Evolutionary conservation across 352 stramenopile genomes (phyloP).

Genomic region (Phytopythium oedochilum): DNA sequence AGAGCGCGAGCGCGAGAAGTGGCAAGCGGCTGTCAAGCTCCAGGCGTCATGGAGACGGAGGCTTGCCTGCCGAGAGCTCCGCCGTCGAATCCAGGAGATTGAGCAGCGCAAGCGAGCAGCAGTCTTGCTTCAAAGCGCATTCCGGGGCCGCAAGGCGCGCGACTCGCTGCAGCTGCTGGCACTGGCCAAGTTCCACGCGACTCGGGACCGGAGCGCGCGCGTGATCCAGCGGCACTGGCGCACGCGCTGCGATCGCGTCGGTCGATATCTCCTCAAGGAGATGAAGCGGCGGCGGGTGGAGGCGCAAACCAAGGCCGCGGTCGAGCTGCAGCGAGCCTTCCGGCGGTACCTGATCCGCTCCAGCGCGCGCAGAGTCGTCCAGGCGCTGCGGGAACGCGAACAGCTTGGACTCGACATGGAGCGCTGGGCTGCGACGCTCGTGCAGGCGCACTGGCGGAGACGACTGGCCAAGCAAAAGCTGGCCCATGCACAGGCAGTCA

Average conservation of each 20-base stretch:
- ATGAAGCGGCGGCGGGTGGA: conserved; percentile 25
- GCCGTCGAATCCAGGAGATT: conserved; percentile 19
- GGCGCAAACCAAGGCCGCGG: conserved; percentile 23
- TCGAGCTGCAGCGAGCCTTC: conserved; percentile 41
- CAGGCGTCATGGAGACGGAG: conserved; percentile 48
- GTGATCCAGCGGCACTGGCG: conserved; percentile 55
- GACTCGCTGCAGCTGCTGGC: conserved; percentile 35
- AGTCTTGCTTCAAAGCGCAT: conserved; percentile 54
- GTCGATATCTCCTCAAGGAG: conserved; percentile 30
- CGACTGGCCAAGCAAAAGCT: conserved; percentile 29
- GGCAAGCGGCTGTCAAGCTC: conserved; percentile 31
- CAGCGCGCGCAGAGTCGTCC: conserved; percentile 37
- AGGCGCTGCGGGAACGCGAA: conserved; percentile 33
- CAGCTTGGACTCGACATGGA: conserved; percentile 55
- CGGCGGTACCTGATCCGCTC: conserved; percentile 40
- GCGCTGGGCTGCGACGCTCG: conserved; percentile 55
- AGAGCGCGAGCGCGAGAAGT: conserved; percentile 26
- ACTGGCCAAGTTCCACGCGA: conserved; percentile 31
- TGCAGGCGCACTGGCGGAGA: conserved; percentile 67
- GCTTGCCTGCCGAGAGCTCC: conserved; percentile 24
- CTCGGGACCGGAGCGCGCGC: conserved; percentile 27
- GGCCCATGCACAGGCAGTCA: conserved; percentile 22
- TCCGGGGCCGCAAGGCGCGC: conserved; percentile 39
- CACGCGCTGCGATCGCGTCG: conserved; percentile 36
- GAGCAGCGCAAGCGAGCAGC: conserved; percentile 37